Conservation (phyloP, 164 flowering plant species). For the Magnolia kwangsiensis region DNA sequence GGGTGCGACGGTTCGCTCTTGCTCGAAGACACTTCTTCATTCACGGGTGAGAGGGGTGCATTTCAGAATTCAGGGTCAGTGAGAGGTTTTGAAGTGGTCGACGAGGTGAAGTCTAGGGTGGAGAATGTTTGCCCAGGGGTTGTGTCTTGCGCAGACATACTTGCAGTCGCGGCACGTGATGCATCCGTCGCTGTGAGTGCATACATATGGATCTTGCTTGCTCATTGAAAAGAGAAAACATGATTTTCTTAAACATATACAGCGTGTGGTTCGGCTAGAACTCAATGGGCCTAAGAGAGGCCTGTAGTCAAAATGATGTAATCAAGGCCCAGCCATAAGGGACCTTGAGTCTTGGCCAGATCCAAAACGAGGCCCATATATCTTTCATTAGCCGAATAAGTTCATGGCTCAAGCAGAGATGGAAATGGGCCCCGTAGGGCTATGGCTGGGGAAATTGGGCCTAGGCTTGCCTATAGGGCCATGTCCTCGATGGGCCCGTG, state of each 20-base stretch:
- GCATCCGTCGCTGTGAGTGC: conserved; percentile 11
- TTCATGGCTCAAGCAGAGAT: too few relatives aligned
- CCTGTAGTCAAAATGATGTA: too few relatives aligned
- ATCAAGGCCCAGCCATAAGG: too few relatives aligned
- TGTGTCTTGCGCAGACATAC: conserved; percentile 15
- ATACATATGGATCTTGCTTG: neutral
- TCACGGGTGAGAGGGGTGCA: conserved; percentile 8
- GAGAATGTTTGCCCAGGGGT: conserved; percentile 9
- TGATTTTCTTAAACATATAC: too few relatives aligned
- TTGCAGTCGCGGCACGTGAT: conserved; percentile 13
- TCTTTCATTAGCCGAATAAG: neutral
- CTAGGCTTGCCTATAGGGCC: too few relatives aligned
- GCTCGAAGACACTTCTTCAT: neutral
- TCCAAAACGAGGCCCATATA: neutral
- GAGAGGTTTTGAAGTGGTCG: conserved; percentile 11
- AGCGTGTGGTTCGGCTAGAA: too few relatives aligned
- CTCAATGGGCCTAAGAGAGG: too few relatives aligned
- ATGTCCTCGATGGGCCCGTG: too few relatives aligned
- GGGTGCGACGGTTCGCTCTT: conserved; percentile 15
- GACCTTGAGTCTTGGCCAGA: neutral
- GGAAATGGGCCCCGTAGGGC: too few relatives aligned
- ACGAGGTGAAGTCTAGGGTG: conserved; percentile 6
- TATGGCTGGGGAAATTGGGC: too few relatives aligned
- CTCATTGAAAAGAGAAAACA: too few relatives aligned
- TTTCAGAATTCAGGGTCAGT: conserved; percentile 5